Conservation (phyloP, 208 protist species). For the Acanthamoeba lenticulata region DNA sequence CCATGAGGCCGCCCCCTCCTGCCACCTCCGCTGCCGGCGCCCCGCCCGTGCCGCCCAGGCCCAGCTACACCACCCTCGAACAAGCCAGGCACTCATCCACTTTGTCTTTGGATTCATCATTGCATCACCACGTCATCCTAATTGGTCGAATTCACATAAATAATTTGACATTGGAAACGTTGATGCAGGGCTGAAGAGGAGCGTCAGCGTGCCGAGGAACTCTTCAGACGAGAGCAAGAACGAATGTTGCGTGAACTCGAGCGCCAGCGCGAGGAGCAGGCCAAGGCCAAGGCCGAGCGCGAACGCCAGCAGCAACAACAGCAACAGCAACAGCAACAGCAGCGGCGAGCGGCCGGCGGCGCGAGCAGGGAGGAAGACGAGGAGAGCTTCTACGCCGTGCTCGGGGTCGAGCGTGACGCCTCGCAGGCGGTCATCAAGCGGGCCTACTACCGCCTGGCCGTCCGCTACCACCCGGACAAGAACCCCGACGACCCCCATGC, state of each 20-base stretch:
- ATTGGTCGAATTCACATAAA: neutral
- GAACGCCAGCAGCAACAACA: neutral
- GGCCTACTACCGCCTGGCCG: slow-evolving; percentile 75
- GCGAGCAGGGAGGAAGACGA: neutral
- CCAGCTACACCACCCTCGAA: neutral
- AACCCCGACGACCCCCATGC: slow-evolving; percentile 69
- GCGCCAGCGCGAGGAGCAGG: neutral
- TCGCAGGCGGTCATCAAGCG: slow-evolving; percentile 77
- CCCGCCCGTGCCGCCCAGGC: neutral
- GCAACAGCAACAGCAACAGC: neutral
- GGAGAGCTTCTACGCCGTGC: slow-evolving; percentile 61
- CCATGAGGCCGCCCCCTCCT: neutral
- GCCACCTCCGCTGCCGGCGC: neutral
- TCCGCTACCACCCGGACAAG: slow-evolving; percentile 81
- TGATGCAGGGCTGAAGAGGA: neutral
- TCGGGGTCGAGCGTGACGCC: slow-evolving; percentile 72
- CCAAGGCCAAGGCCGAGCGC: neutral
- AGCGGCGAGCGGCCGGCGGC: neutral
- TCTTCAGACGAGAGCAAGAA: neutral
- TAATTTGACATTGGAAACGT: neutral
- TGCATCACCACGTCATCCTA: neutral
- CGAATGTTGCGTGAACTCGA: neutral
- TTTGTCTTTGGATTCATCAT: neutral
- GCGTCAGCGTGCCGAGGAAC: neutral
- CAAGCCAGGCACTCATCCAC: neutral